Evolutionary conservation across 345 rosid species (phyloP).

Genomic region (Ceriops tagal): DNA sequence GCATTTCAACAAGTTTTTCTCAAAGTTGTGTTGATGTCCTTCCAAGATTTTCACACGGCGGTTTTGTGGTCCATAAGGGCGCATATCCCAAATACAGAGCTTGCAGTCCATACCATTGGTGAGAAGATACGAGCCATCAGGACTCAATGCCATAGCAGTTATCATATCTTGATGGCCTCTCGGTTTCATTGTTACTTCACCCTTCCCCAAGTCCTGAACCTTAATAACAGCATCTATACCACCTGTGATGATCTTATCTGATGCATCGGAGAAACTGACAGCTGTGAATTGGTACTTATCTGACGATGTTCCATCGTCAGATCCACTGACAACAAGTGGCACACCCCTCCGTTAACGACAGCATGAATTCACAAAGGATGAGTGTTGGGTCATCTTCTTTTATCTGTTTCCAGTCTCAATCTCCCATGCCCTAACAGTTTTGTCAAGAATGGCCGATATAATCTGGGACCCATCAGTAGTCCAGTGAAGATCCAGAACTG

Average conservation of each 20-base stretch:
- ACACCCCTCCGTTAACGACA: slow-evolving; percentile 89
- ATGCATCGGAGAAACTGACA: slow-evolving; percentile 87
- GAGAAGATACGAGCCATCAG: slow-evolving; percentile 95
- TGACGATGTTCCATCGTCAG: slow-evolving; percentile 58
- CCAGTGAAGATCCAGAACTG: slow-evolving; percentile 91
- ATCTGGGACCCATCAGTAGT: slow-evolving; percentile 84
- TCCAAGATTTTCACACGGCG: slow-evolving; percentile 92
- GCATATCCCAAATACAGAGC: slow-evolving; percentile 98
- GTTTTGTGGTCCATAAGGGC: slow-evolving; percentile 93
- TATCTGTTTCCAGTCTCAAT: slow-evolving; percentile 82
- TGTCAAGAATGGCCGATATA: slow-evolving; percentile 92
- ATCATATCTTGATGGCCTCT: slow-evolving; percentile 98
- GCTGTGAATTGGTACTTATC: slow-evolving; percentile 97
- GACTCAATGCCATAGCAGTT: slow-evolving; percentile 88
- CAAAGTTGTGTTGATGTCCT: slow-evolving; percentile 97
- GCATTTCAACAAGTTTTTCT: slow-evolving; percentile 84
- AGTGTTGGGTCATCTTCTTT: slow-evolving; percentile 98
- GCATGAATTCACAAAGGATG: slow-evolving; percentile 88
- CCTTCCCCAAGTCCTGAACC: slow-evolving; percentile 89
- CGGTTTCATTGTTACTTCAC: slow-evolving; percentile 88
- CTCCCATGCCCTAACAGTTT: slow-evolving; percentile 90
- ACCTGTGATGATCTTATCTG: slow-evolving; percentile 86
- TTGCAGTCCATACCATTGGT: slow-evolving; percentile 92
- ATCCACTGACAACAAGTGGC: slow-evolving; percentile 87
- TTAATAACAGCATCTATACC: slow-evolving; percentile 87